Conservation (phyloP, 2,329 filamentous ascomycete genomes). For the Hypocreales sp. region DNA sequence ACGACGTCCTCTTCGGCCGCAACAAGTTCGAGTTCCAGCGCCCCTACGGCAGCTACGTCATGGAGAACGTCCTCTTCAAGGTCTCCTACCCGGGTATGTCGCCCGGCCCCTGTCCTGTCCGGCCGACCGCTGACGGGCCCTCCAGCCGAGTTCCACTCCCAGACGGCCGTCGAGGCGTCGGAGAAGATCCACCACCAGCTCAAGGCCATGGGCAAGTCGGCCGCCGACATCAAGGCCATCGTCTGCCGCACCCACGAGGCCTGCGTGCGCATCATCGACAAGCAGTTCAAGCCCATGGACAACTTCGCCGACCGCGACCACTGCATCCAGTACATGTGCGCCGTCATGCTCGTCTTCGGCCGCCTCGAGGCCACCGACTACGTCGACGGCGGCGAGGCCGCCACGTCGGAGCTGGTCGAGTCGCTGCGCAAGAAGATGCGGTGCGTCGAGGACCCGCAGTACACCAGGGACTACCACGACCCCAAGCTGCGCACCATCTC, state of each 20-base stretch:
- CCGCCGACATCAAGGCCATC: conserved; percentile 83
- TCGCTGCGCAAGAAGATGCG: conserved; percentile 83
- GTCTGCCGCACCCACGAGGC: conserved; percentile 96
- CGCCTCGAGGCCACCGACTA: conserved; percentile 91
- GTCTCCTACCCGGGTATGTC: conserved; percentile 86
- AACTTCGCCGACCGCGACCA: conserved; percentile 99
- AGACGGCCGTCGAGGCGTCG: conserved; percentile 92
- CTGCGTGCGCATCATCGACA: conserved; percentile 98
- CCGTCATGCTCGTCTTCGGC: conserved; percentile 90
- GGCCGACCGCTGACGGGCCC: neutral
- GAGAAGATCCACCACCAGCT: conserved; percentile 78
- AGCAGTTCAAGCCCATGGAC: conserved; percentile 99
- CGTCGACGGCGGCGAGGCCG: conserved; percentile 81
- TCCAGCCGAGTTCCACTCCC: conserved; percentile 86
- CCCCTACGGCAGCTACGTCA: conserved; percentile 93
- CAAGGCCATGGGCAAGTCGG: conserved; percentile 72
- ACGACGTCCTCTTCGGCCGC: conserved; percentile 94
- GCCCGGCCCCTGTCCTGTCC: neutral
- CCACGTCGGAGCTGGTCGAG: conserved; percentile 78
- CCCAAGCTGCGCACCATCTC: conserved; percentile 87
- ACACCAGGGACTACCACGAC: conserved; percentile 92
- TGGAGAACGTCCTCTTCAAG: conserved; percentile 99
- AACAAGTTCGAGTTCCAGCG: conserved; percentile 95
- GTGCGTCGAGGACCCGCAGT: conserved; percentile 92
- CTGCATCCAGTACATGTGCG: conserved; percentile 99